A percentile compares a stretch with the other conserved stretches of the same genome.
Conservation (phyloP, 139 green algal species). For the Coelastrella sp. region DNA sequence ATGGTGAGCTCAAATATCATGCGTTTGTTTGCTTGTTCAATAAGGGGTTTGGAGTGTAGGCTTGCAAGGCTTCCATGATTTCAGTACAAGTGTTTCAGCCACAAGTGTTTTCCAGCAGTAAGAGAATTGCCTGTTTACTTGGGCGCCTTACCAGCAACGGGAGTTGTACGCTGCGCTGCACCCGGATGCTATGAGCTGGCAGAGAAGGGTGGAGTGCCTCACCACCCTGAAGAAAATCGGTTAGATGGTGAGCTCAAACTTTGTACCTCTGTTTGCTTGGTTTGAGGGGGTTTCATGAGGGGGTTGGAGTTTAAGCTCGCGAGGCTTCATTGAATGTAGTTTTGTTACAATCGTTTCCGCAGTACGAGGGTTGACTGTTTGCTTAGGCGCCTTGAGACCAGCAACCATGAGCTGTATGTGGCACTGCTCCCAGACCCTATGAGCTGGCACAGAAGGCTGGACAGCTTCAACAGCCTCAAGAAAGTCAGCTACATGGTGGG, state of each 20-base stretch:
- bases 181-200: constrained; percentile 65
- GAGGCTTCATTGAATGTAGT: too few relatives aligned
- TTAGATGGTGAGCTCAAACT: constrained; percentile 55
- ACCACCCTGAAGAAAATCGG: constrained; percentile 59
- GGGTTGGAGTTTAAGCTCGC: too few relatives aligned
- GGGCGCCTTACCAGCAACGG: constrained; percentile 72
- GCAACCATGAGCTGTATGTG: constrained; percentile 74
- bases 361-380: too few relatives aligned
- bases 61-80: too few relatives aligned
- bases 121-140: too few relatives aligned
- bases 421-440: constrained; percentile 67
- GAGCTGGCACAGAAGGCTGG: constrained; percentile 64
- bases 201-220: constrained; percentile 65
- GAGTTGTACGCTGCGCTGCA: constrained; percentile 74
- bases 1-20: constrained; percentile 49
- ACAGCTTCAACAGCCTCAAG: background rate
- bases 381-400: constrained; percentile 61
- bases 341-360: too few relatives aligned
- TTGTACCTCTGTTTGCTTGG: background rate
- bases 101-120: too few relatives aligned
- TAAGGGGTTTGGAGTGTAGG: too few relatives aligned
- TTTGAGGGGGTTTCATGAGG: too few relatives aligned
- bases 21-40: background rate
- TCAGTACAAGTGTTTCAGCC: too few relatives aligned
- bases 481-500: too few relatives aligned